A percentile compares a stretch with the other conserved stretches of the same genome.
These are phyloP conservation scores for Brasilioporus rufonigricans DNA, from an alignment of 768 basidiomycete species.

Conservation along the genomic window DNA sequence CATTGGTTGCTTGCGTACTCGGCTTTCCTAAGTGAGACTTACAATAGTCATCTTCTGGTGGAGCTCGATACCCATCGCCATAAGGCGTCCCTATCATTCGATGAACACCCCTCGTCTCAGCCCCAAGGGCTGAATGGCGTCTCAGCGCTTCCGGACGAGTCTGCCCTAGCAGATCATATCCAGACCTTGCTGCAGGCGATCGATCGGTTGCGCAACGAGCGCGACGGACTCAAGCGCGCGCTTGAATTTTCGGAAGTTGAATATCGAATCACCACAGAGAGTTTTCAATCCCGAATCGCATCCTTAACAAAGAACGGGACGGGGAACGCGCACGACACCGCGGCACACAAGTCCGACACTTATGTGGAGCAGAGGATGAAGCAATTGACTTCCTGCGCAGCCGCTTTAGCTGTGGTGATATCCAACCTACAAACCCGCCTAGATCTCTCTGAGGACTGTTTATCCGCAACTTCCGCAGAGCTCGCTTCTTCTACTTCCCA, in stretches of 20 bases:
- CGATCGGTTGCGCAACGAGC: slow-evolving; percentile 64
- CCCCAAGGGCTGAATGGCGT: background rate
- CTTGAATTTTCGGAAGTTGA: slow-evolving; percentile 70
- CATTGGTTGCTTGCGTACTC: background rate
- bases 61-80: slow-evolving; percentile 13
- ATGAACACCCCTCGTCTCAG: background rate
- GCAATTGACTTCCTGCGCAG: slow-evolving; percentile 33
- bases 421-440: slow-evolving; percentile 35
- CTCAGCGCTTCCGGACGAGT: slow-evolving; percentile 15
- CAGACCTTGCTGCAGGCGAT: slow-evolving; percentile 60
- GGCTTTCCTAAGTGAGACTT: background rate
- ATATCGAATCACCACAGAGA: slow-evolving; percentile 60
- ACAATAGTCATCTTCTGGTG: slow-evolving; percentile 18
- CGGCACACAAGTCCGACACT: slow-evolving; percentile 2
- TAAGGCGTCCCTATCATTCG: background rate
- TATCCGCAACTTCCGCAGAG: slow-evolving; percentile 9
- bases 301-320: slow-evolving; percentile 25
- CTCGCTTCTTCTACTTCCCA: slow-evolving; percentile 18
- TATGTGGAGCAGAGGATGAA: slow-evolving; percentile 17
- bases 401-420: slow-evolving; percentile 40
- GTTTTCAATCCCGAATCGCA: slow-evolving; percentile 51
- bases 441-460: slow-evolving; percentile 18
- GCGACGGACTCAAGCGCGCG: slow-evolving; percentile 59
- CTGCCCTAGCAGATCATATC: slow-evolving; percentile 39
- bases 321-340: slow-evolving; percentile 21